Base-by-base conservation (phyloP, 2,329 filamentous ascomycete genomes). In the Gliomastix tumulicola region DNA sequence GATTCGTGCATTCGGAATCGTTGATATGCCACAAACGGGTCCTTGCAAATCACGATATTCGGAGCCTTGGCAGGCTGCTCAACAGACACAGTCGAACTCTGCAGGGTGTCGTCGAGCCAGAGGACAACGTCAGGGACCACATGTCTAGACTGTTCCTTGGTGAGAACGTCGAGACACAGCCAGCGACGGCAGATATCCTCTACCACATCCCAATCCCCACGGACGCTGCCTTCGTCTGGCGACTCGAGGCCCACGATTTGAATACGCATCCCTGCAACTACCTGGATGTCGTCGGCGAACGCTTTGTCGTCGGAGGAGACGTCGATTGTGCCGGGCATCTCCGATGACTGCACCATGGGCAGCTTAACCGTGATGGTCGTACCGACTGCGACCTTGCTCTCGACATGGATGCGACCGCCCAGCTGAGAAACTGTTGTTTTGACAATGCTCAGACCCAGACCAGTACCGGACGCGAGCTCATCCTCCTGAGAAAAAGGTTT, bases 401-500 rank as follows among this genome's bases (percentile, higher is more conserved):
- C 62, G n/a, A 85, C 66, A 3, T 70, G 62, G 30, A 86, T 74
- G 2, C 62, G 63, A 0, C 81, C 81, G 19, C 68, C 67, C 0
- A 84, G 59, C 7, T 72, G 68, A 12, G 68, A 63, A 2, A 79
- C 69, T 6, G 85, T 74, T 34, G 65, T 61, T 17, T 71, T 68
- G 3, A 85, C 80, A 7, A 86, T 74, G 28, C 74, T 79, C 21
- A 86, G 55, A 0, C 82, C 82, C 0, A 86, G 61, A 0, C 81
- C 81, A 1, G 75, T 74, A 0, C 81, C 81, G 0, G 72, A 68
- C 0, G 71, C 65, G 2, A 85, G 53, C 0, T 63, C 56, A 32
- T 83, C 69, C 46, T 85, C 82, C 42, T 86, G 82, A 0, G 66
- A 56, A 41, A 84, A 84, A 0, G 79, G 76, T 0, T 69, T 75